Evolutionary conservation across 78 protist genomes (phyloP), one percentile per base, ranked within the genome.

Genomic region (Planoprotostelium fungivorum): DNA sequence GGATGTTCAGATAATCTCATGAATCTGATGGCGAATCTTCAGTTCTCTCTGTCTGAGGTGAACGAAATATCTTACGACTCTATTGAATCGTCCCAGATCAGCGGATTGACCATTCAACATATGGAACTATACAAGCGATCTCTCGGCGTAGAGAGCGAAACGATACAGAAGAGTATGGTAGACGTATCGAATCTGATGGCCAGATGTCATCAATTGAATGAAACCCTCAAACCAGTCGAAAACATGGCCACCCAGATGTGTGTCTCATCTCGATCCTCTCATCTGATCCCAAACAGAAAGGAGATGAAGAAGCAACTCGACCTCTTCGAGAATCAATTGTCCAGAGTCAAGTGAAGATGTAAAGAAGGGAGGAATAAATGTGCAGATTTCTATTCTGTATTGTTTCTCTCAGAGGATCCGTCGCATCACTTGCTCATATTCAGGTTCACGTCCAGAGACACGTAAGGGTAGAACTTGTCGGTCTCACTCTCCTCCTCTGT

Each of bases 381-480:
- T n/a, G n/a, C n/a, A n/a, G n/a, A n/a, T n/a, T n/a, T n/a, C n/a
- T n/a, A n/a, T n/a, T n/a, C n/a, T n/a, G n/a, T n/a, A n/a, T n/a
- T n/a, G n/a, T n/a, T n/a, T n/a, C n/a, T n/a, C n/a, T n/a, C n/a
- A n/a, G n/a, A n/a, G n/a, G n/a, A n/a, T n/a, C n/a, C n/a, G n/a
- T n/a, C n/a, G n/a, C n/a, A 51, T 51, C 16, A 51, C 16, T 51
- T 51, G 73, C 73, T 51, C 73, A 51, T 51, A 16, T 51, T 51
- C 31, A 51, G 73, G 73, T 51, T 51, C 5, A 51, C 73, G 16
- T 51, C 73, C 31, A 51, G 73, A 51, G 73, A 92, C 1, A 92
- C 91, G 37, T 92, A 92, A 89, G 94, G 94, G 63, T 36, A 92
- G 84, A 92, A 92, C 28, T 63, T 85, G 36, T 92, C 94, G 38